phyloP scores from a whole-genome alignment of 805 yeast genomes.

The Isabelozyma rhagii region DNA sequence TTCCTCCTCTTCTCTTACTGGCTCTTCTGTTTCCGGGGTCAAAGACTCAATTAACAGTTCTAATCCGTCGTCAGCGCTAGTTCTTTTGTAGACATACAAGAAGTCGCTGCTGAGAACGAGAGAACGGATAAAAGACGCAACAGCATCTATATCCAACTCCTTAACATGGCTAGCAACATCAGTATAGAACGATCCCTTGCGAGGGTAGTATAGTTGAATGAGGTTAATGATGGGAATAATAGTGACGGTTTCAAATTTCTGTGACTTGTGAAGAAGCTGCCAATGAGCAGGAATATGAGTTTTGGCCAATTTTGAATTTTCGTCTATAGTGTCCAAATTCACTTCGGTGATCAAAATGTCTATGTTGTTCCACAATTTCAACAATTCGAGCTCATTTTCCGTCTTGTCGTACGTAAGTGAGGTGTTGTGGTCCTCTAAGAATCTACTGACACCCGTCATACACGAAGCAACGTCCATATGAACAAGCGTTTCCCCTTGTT shows the following conservation, averaged over 20 bases:
- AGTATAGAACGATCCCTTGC: constrained; percentile 1
- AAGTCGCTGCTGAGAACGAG: constrained; percentile 17
- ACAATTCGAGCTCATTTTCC: constrained; percentile 46
- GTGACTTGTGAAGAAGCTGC: constrained; percentile 18
- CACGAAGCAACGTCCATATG: constrained; percentile 81
- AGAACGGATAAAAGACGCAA: constrained; percentile 12
- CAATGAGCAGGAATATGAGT: constrained; percentile 14
- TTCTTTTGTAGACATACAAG: constrained; percentile 27
- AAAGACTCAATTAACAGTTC: constrained; percentile 3
- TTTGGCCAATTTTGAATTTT: not conserved
- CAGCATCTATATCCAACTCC: constrained; percentile 3
- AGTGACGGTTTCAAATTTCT: constrained; percentile 16
- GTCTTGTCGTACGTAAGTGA: constrained; percentile 67
- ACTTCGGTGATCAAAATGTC: constrained; percentile 27
- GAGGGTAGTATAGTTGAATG: constrained; percentile 4
- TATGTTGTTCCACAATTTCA: constrained; percentile 24
- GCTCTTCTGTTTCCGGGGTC: not conserved
- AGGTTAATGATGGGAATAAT: constrained; percentile 12
- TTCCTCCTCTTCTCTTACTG: constrained; percentile 1
- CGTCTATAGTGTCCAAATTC: constrained; percentile 8
- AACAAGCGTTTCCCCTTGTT: constrained; percentile 30
- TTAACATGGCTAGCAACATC: not conserved
- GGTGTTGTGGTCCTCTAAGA: constrained; percentile 54
- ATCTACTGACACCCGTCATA: constrained; percentile 82
- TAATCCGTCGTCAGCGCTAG: constrained; percentile 8